Evolutionary conservation across 164 flowering plant genomes (phyloP).

Genomic region (Kalanchoe fedtschenkoi): DNA sequence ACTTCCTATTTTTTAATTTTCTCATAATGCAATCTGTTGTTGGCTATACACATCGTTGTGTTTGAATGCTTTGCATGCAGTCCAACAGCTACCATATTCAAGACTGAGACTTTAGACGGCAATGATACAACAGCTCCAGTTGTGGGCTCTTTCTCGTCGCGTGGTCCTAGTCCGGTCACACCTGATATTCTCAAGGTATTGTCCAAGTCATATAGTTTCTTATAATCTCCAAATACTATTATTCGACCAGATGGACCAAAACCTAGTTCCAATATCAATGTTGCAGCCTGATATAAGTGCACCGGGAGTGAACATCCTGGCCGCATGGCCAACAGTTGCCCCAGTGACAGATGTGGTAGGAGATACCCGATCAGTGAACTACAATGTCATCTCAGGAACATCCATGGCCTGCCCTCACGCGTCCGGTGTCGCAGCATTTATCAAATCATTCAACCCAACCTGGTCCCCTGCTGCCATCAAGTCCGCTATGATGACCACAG

Average conservation of each 20-base stretch:
- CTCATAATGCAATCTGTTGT: no score
- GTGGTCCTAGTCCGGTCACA: slow-evolving; percentile 37
- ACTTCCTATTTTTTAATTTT: neutral
- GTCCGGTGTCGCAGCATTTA: slow-evolving; percentile 36
- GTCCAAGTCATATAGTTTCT: neutral
- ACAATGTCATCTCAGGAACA: slow-evolving; percentile 32
- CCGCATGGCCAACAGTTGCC: slow-evolving; percentile 32
- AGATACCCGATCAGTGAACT: slow-evolving; percentile 26
- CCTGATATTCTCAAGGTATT: slow-evolving; percentile 33
- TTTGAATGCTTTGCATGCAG: slow-evolving; percentile 17
- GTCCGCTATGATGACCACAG: slow-evolving; percentile 48
- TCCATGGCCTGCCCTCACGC: slow-evolving; percentile 54
- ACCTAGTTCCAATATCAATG: neutral
- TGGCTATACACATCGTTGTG: no score
- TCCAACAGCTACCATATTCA: slow-evolving; percentile 28
- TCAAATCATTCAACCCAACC: slow-evolving; percentile 34
- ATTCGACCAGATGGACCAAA: neutral
- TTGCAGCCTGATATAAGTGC: slow-evolving; percentile 58
- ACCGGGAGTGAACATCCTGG: slow-evolving; percentile 51
- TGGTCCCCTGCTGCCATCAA: slow-evolving; percentile 50
- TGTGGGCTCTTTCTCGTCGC: slow-evolving; percentile 39
- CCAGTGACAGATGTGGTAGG: slow-evolving; percentile 5
- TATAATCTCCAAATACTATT: neutral
- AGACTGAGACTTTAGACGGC: slow-evolving; percentile 18
- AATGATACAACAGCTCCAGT: slow-evolving; percentile 27